Percentiles rank a stretch among this genome's conserved stretches.
phyloP scores from a whole-genome alignment of 768 basidiomycete species.

The Boletus sensibilis region DNA sequence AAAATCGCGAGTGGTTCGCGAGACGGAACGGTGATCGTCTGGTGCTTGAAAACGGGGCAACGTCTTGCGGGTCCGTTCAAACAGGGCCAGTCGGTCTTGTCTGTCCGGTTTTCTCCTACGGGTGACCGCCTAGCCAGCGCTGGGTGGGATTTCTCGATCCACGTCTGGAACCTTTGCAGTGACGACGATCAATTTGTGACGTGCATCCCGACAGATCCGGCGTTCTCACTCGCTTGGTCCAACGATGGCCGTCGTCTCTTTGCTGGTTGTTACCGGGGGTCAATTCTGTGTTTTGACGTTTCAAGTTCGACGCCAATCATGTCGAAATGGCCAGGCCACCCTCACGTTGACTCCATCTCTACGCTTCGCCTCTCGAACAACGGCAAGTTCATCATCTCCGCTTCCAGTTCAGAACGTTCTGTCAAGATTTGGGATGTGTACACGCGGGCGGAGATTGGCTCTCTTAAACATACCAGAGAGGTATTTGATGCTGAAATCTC shows the following conservation, averaged over 20 bases:
- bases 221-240: conserved; percentile 20
- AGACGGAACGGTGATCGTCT: conserved; percentile 21
- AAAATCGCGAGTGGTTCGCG: conserved; percentile 25
- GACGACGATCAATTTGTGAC: not conserved
- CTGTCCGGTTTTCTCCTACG: conserved; percentile 23
- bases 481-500: conserved; percentile 16
- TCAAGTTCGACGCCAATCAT: not conserved
- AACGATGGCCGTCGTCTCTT: conserved; percentile 18
- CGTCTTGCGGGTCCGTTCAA: conserved; percentile 19
- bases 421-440: conserved; percentile 21
- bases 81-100: conserved; percentile 8
- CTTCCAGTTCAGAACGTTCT: conserved; percentile 11
- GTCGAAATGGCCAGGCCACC: conserved; percentile 5
- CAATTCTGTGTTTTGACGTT: conserved; percentile 14
- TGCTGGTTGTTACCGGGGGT: conserved; percentile 12
- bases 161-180: conserved; percentile 3
- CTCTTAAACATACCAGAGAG: conserved; percentile 9
- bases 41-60: conserved; percentile 18
- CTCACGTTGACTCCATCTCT: conserved; percentile 16
- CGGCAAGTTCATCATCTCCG: conserved; percentile 22
- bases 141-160: conserved; percentile 5
- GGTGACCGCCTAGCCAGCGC: conserved; percentile 20
- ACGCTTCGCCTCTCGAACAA: conserved; percentile 20
- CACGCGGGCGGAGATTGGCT: conserved; percentile 1
- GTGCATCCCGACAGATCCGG: conserved; percentile 2